Conservation (phyloP, 1,139 yeast genomes). For the Sugiyamaella sp. region DNA sequence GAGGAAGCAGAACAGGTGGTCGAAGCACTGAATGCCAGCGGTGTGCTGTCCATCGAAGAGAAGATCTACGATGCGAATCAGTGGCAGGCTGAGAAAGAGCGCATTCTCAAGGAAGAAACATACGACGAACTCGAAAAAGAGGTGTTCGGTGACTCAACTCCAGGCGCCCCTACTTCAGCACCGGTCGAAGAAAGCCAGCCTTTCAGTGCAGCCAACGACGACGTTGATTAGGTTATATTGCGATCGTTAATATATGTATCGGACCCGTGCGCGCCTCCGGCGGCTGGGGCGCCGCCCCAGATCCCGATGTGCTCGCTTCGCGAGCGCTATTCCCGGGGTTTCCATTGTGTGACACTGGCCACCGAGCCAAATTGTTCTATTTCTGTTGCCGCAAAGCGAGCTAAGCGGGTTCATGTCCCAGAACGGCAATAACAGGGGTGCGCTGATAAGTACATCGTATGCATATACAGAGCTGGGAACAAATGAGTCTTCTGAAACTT, state of each 20-base stretch:
- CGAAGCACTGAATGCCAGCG: constrained; percentile 75
- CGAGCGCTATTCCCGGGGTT: too few species aligned
- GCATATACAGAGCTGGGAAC: background rate
- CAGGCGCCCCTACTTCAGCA: background rate
- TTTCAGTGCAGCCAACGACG: constrained; percentile 6
- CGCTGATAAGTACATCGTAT: background rate
- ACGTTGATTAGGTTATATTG: constrained; percentile 1
- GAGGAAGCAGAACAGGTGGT: constrained; percentile 80
- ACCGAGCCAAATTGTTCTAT: too few species aligned
- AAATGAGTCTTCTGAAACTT: constrained; percentile 15
- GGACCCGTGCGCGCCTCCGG: too few species aligned
- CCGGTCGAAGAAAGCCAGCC: background rate
- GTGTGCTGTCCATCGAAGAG: constrained; percentile 80
- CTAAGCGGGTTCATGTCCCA: background rate
- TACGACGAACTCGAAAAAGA: constrained; percentile 6
- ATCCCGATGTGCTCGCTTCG: too few species aligned
- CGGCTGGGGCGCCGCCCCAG: constrained; percentile 2
- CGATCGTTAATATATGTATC: background rate
- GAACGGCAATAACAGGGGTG: background rate
- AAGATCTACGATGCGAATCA: constrained; percentile 73
- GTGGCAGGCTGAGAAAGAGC: constrained; percentile 54
- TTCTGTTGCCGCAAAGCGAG: too few species aligned
- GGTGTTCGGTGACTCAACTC: constrained; percentile 10
- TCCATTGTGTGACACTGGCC: too few species aligned
- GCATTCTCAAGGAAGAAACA: constrained; percentile 9